Base-by-base conservation (phyloP, 805 yeast genomes). In the Sugiyamaella floridensis region DNA sequence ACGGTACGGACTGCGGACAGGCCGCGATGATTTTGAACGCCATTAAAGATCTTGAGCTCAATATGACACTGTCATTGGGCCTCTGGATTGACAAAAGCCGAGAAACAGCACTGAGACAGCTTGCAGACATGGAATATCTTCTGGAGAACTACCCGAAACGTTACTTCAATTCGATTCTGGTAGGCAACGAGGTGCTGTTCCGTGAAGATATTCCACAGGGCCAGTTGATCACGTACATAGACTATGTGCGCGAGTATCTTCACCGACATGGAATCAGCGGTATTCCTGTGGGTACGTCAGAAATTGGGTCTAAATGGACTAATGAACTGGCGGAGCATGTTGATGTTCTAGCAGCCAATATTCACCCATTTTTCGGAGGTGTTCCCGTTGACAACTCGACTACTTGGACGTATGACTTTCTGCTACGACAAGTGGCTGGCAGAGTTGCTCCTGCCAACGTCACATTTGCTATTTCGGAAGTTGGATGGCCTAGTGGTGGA, bases 401-500 rank as follows among this genome's bases (percentile, higher is more conserved):
- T 0, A 62, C 68, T 9, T 82, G 89, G 88, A 72, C 78, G 0
- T 64, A 70, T 37, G 76, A 77, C 48, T 81, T 71, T 57, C 54
- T 79, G 37, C 62, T 73, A 46, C 65, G 71, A 26, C 78, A 76
- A 51, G 60, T 80, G 15, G 56, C 62, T 2, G 57, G 65, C 9
- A 52, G 55, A 7, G 52, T 52, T 12, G 28, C 32, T 10, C 55
- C 57, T 6, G 45, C 45, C 12, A 50, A 48, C 26, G 53, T 37
- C 20, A 28, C 40, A n/a, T 59, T 81, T 7, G 68, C 76, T 4
- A 71, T 84, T 1, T 72, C 86, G 0, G 89, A 84, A 57, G 76
- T 83, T 19, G 89, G 89, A 0, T 84, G 89, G 90, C 90, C 89
- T 0, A 78, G 74, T 44, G 70, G 66, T 1, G 89, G 89, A 2